phyloP scores from a whole-genome alignment of 768 basidiomycete genomes.

The Tulasnella sp. region DNA sequence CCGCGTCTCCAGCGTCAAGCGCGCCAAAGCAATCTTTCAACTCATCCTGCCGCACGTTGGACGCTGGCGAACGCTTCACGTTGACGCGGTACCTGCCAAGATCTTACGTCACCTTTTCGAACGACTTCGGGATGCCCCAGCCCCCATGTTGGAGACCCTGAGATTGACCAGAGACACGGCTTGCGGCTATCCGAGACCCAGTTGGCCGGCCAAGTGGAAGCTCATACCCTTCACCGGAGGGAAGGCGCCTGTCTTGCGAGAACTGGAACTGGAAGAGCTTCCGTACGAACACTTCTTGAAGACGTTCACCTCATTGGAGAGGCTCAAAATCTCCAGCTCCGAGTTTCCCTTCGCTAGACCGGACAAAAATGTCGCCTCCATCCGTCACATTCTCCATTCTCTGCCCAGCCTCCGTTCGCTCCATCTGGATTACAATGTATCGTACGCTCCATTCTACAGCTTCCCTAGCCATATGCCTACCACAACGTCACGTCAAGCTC shows the following conservation, averaged over 20 bases:
- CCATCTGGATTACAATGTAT: slow-evolving; percentile 22
- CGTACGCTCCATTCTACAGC: slow-evolving; percentile 13
- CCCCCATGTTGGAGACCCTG: slow-evolving; percentile 52
- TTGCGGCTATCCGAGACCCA: slow-evolving; percentile 21
- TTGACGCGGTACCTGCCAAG: neutral
- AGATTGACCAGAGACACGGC: slow-evolving; percentile 40
- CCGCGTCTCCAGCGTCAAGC: neutral
- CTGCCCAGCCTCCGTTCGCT: slow-evolving; percentile 20
- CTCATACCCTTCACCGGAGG: neutral
- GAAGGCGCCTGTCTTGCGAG: neutral
- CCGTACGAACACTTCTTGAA: neutral
- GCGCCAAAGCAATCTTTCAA: neutral
- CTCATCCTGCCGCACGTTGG: neutral
- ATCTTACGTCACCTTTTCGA: slow-evolving; percentile 45
- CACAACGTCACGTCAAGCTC: neutral
- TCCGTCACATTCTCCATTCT: slow-evolving; percentile 58
- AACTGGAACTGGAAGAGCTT: neutral
- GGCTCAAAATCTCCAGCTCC: neutral
- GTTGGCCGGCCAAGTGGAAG: neutral
- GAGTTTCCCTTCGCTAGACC: slow-evolving; percentile 19
- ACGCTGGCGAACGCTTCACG: slow-evolving; percentile 27
- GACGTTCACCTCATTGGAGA: neutral
- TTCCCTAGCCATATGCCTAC: neutral
- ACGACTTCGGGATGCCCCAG: slow-evolving; percentile 38
- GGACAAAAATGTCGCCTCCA: slow-evolving; percentile 59